Base-by-base conservation (phyloP, 495 filamentous ascomycete genomes). In the Penicillium atrosanguineum region DNA sequence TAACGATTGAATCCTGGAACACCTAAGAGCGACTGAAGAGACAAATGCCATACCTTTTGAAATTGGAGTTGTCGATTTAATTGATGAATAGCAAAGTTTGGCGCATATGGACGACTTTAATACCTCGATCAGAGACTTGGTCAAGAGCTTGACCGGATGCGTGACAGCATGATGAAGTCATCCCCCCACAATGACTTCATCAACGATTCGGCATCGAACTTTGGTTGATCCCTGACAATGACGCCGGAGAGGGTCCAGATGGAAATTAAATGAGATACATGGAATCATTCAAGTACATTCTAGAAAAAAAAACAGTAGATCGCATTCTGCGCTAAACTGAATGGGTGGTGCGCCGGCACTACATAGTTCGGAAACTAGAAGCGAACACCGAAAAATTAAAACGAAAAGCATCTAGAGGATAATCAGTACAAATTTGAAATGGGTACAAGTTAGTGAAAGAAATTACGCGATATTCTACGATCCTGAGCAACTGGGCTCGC, bases 91-190 rank as follows among this genome's bases (percentile, higher is more conserved):
- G 15, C 11, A 7, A 26, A 26, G 16, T 3, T 2, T 29, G 21
- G 20, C 15, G 12, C 15, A n/a, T 8, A 4, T 28, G 28, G 1
- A 6, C 16, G 16, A 7, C 26, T 47, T 51, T 44, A 37, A 44
- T 46, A 44, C 42, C 42, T 34, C 25, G 15, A 23, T 19, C 34
- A 15, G 18, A 26, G 18, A 16, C 6, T 31, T 23, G 6, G 21
- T 25, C 38, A 4, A 40, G 15, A 31, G 25, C 31, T 34, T 1
- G 31, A 34, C 31, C 31, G 31, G 31, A 31, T 34, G 7, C 36
- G 43, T 74, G 69, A 73, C 62, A 61, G 46, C 70, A 74, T 71
- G 18, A 48, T 74, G 70, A 74, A 64, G 65, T 74, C 71, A 74
- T 71, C 11, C 15, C 34, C 21, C 31, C 28, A 48, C 46, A 45